Evolutionary conservation across 2,329 filamentous ascomycete species (phyloP), one percentile per base, ranked within the genome.

Genomic region (Pseudogymnoascus sp.): DNA sequence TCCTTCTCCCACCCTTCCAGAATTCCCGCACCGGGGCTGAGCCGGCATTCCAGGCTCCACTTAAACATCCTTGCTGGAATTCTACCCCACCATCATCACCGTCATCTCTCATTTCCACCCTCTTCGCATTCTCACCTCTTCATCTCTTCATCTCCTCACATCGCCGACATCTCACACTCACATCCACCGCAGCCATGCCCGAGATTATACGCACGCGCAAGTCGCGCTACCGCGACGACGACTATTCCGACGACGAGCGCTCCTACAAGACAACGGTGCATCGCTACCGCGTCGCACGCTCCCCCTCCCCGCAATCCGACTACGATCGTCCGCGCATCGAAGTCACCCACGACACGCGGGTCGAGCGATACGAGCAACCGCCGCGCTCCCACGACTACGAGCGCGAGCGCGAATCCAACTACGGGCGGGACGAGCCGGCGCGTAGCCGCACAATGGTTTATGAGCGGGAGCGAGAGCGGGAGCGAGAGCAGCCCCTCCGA

Each of bases 381-480:
- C 68, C 72, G 19, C 67, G 70, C 61, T 70, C 72, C 66, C 68
- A 37, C 66, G 69, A 63, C 64, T 75, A 73, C 62, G 76, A 76
- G 37, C 64, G 65, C 7, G 64, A 63, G 62, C 72, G 76, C 59
- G 79, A 81, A 62, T 79, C 63, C 23, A 40, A 60, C 33, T 31
- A 33, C 29, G 78, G 76, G 77, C 80, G 7, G 74, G 75, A 33
- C 75, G 40, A 65, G 53, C 65, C 68, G 6, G 70, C 72, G 62
- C 68, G 67, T 35, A 69, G 68, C 10, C 66, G 72, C 60, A 75
- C 75, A 19, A 68, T 75, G 21, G 72, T 76, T 31, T 78, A 75
- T 65, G 77, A 79, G 44, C 67, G 77, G 63, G 79, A 82, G 56
- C 80, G 79, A 33, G 26, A 44, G 33, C 37, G 74, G 67, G 76